phyloP scores from a whole-genome alignment of 1,284 basidiomycete genomes.

The Ganoderma multipileum region DNA sequence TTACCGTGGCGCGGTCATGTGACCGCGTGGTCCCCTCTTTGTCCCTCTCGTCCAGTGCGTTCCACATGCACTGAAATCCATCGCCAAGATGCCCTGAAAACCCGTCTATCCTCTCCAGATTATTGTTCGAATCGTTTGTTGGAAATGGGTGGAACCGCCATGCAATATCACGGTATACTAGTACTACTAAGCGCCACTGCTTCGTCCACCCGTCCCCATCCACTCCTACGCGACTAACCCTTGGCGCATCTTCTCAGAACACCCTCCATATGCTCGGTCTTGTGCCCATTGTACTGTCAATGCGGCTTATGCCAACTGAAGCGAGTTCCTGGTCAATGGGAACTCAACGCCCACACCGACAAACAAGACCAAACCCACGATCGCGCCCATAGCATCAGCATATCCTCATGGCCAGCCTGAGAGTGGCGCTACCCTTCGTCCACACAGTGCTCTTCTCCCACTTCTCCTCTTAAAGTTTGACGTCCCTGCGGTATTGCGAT shows the following conservation, averaged over 20 bases:
- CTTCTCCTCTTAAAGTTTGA: not conserved
- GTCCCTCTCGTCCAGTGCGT: not conserved
- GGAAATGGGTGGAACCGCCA: not conserved
- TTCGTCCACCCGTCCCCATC: not conserved
- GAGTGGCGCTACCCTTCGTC: not conserved
- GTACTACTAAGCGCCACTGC: not conserved
- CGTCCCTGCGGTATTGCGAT: not conserved
- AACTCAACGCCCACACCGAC: conserved; percentile 18
- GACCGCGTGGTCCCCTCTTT: not conserved
- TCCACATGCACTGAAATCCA: not conserved
- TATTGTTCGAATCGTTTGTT: not conserved
- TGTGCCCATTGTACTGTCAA: not conserved
- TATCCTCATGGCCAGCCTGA: conserved; percentile 1
- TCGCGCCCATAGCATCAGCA: not conserved
- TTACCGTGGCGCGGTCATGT: not conserved
- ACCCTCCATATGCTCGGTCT: not conserved
- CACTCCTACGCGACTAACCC: not conserved
- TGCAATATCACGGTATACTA: not conserved
- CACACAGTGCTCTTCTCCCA: not conserved
- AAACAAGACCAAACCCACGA: conserved; percentile 17
- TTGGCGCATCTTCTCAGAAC: not conserved
- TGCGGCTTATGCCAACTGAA: not conserved
- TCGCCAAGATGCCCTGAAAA: not conserved
- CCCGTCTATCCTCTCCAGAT: not conserved
- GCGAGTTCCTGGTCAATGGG: not conserved